phyloP scores from a whole-genome alignment of 2,329 filamentous ascomycete species.

The Aspergillus ochraceoroseus region DNA sequence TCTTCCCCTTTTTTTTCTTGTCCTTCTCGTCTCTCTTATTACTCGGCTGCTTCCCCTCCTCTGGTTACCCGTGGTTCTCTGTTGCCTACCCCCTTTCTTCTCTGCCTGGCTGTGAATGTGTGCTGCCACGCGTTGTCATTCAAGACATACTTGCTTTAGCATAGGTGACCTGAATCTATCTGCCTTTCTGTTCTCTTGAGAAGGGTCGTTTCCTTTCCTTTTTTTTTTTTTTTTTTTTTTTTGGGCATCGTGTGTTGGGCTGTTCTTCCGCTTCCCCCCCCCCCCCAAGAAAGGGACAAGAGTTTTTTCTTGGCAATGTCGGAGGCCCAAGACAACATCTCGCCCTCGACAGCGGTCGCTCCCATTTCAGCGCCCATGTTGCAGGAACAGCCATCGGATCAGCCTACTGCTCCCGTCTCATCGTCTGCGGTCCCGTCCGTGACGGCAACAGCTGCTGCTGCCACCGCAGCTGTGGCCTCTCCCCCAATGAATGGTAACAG shows the following conservation, averaged over 20 bases:
- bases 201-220: background rate
- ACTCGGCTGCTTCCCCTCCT: conserved; percentile 12
- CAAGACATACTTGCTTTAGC: conserved; percentile 4
- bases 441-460: conserved; percentile 34
- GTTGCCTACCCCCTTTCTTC: conserved; percentile 7
- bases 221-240: conserved; percentile 8
- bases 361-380: conserved; percentile 24
- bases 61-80: conserved; percentile 10
- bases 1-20: conserved; percentile 15
- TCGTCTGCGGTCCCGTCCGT: conserved; percentile 30
- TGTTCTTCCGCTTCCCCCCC: conserved; percentile 25
- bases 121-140: conserved; percentile 8
- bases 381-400: conserved; percentile 24
- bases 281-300: conserved; percentile 31
- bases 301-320: conserved; percentile 41
- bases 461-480: conserved; percentile 36
- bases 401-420: conserved; percentile 23
- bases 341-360: conserved; percentile 25
- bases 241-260: conserved; percentile 12
- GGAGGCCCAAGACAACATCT: conserved; percentile 35
- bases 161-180: too few relatives aligned
- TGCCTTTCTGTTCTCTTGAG: too few relatives aligned
- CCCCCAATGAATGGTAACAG: conserved; percentile 29
- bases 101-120: conserved; percentile 4
- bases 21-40: conserved; percentile 10